Evolutionary conservation across 2,329 filamentous ascomycete species (phyloP).

Genomic region (Diaporthe destruens): DNA sequence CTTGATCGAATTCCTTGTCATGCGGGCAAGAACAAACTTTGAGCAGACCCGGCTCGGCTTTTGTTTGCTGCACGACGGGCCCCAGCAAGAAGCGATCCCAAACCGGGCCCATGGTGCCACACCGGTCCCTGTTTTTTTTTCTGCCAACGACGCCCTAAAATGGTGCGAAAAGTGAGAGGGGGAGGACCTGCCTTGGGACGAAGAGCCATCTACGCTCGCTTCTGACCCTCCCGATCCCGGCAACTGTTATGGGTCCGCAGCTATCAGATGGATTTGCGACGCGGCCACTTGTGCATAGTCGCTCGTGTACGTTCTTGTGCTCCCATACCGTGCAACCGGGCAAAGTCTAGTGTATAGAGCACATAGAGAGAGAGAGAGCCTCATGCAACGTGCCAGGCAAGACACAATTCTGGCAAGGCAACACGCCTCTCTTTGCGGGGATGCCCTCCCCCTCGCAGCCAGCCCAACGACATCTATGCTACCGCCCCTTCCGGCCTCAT

Average conservation of each 20-base stretch:
- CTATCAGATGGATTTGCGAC: background rate
- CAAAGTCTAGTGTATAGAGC: background rate
- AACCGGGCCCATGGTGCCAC: conserved; percentile 11
- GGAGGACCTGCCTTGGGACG: no score
- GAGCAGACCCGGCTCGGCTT: background rate
- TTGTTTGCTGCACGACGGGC: background rate
- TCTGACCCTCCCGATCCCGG: conserved; percentile 1
- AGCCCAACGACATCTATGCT: conserved; percentile 6
- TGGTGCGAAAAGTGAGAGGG: conserved; percentile 12
- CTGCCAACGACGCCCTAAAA: conserved; percentile 24
- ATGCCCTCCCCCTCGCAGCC: background rate
- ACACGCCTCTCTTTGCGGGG: background rate
- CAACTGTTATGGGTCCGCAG: background rate
- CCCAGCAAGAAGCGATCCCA: conserved; percentile 7
- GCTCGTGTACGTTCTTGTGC: background rate
- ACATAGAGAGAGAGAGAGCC: background rate
- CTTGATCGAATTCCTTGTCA: background rate
- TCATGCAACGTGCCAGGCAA: background rate
- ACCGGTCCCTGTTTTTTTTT: conserved; percentile 10
- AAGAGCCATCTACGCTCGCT: background rate
- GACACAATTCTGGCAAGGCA: background rate
- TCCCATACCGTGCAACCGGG: conserved; percentile 2
- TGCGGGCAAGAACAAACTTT: background rate
- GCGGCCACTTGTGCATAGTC: background rate
- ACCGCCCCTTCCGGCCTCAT: background rate